phyloP scores from a whole-genome alignment of 2,329 filamentous ascomycete species.

The Claviceps sp. region DNA sequence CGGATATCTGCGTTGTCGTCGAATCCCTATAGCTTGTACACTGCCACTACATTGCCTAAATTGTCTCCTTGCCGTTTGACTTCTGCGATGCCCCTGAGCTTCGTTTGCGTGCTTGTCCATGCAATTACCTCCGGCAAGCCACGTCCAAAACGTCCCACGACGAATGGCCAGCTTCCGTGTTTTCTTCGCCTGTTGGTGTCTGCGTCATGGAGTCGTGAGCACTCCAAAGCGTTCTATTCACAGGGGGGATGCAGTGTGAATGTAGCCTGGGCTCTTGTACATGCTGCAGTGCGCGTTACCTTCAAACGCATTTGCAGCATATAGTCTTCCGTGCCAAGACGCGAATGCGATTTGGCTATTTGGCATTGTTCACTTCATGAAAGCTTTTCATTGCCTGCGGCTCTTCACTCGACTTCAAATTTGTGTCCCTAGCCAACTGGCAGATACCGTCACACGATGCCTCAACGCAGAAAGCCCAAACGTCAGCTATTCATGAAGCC shows the following conservation, averaged over 20 bases:
- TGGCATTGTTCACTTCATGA: neutral
- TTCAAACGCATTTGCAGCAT: neutral
- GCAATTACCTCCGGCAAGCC: neutral
- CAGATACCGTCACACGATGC: neutral
- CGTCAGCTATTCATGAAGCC: conserved; percentile 9
- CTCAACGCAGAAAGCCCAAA: neutral
- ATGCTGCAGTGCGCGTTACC: neutral
- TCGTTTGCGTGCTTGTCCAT: neutral
- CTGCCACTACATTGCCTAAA: neutral
- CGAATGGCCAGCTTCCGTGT: neutral
- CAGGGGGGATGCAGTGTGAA: neutral
- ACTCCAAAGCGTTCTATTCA: too few species aligned
- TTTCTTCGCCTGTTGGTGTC: neutral
- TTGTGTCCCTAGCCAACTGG: neutral
- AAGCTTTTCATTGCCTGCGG: neutral
- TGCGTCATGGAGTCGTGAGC: neutral
- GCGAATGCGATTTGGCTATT: neutral
- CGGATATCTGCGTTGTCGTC: too few species aligned
- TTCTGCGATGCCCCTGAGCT: neutral
- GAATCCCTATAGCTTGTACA: neutral
- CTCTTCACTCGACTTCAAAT: neutral
- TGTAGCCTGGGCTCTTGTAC: neutral
- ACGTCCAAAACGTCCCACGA: neutral
- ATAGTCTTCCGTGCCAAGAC: neutral
- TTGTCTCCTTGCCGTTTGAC: neutral